Evolutionary conservation across 2,329 filamentous ascomycete species (phyloP), one percentile per base, ranked within the genome.

Genomic region (Cyclaneusma minus): DNA sequence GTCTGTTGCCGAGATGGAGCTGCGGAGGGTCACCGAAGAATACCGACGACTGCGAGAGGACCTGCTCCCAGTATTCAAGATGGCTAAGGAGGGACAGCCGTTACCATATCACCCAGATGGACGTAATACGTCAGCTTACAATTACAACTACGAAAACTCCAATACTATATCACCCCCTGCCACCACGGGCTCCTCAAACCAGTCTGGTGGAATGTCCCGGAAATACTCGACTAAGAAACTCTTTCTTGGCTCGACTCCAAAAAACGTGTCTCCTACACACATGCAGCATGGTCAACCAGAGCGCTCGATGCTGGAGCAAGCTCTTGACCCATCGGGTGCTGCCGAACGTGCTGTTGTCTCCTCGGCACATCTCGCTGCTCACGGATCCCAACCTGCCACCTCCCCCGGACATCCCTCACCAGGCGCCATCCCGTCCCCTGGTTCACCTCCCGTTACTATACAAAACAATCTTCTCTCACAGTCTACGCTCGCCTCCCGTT

Each of bases 51-150:
- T 98, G 35, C 68, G 89, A 30, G 87, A 95, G 51, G 89, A 98
- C 46, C 71, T 94, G 45, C 62, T 95, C 16, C 87, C 89, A 3
- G 76, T 92, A 12, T 70, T 94, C 43, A 81, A 85, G 35, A 72
- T 93, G 44, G 79, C 76, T 42, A 95, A 95, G 56, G 85, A 95
- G 48, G 78, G 78, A 37, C 82, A 93, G 46, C 87, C 87, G 18
- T 60, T 95, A 13, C 85, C 85, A 15, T 60, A 60, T 34, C 36
- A 40, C 22, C 35, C 47, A 24, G 19, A 37, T 25, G 7, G 30
- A 17, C 13, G 31, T 6, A 31, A 43, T 7, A 29, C 31, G 27
- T 20, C 34, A 31, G 9, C 29, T 19, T 35, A 30, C n/a, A 35
- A 38, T 6, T 67, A 68, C 42, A 45, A 48, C 30, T 72, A 68